Evolutionary conservation across 495 filamentous ascomycete species (phyloP).

Genomic region (Monascus purpureus): DNA sequence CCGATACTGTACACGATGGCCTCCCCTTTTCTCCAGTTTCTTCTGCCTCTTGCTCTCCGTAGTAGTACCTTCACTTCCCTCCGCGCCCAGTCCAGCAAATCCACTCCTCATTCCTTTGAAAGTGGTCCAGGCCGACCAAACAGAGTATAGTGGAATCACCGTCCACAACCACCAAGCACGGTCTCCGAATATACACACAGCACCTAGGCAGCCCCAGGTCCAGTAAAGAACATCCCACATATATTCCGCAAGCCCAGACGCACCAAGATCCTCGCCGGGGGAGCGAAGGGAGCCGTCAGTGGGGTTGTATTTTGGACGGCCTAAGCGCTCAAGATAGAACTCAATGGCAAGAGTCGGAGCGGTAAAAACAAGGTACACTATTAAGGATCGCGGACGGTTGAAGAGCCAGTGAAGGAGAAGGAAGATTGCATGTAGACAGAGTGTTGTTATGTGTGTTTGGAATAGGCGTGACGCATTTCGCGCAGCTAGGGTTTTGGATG

Average conservation of each 20-base stretch:
- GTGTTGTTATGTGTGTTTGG: constrained; percentile 63
- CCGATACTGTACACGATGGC: constrained; percentile 31
- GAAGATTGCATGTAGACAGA: constrained; percentile 58
- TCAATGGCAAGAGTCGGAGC: constrained; percentile 65
- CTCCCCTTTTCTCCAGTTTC: constrained; percentile 49
- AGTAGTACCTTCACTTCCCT: constrained; percentile 9
- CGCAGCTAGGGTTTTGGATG: constrained; percentile 77
- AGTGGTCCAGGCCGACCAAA: constrained; percentile 51
- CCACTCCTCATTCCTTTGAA: constrained; percentile 51
- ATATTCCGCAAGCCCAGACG: constrained; percentile 84
- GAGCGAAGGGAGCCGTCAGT: constrained; percentile 52
- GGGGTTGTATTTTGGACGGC: constrained; percentile 56
- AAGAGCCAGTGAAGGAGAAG: constrained; percentile 52
- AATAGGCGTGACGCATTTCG: constrained; percentile 61
- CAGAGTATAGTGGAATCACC: constrained; percentile 55
- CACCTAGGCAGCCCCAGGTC: constrained; percentile 56
- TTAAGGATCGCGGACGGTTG: constrained; percentile 50
- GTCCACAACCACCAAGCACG: constrained; percentile 63
- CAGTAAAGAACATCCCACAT: constrained; percentile 96
- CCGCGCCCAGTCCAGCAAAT: constrained; percentile 40
- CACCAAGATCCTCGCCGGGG: constrained; percentile 78
- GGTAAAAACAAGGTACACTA: constrained; percentile 58
- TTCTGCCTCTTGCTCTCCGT: constrained; percentile 45
- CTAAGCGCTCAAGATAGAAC: constrained; percentile 66
- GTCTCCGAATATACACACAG: constrained; percentile 57